Percentiles rank a stretch among this genome's conserved stretches.
phyloP scores from a whole-genome alignment of 108 stramenopile genomes.

The Chaetoceros tenuissimus region DNA sequence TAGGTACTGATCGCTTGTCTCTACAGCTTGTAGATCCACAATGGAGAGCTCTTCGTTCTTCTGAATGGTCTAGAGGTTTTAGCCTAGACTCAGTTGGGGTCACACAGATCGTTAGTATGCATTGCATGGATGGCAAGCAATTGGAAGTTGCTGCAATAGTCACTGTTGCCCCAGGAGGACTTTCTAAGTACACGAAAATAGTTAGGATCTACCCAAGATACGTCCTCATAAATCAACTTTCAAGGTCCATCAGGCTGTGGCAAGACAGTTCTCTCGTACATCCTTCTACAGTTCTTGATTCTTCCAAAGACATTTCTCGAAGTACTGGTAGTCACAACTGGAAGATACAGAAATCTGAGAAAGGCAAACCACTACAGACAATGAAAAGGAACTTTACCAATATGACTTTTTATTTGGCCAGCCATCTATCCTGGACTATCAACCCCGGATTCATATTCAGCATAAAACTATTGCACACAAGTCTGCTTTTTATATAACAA shows the following conservation, averaged over 20 bases:
- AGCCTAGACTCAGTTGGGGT: conserved; percentile 93
- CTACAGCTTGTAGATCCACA: conserved; percentile 63
- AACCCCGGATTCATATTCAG: conserved; percentile 13
- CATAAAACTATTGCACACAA: conserved; percentile 63
- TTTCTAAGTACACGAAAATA: conserved; percentile 89
- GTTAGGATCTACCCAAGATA: conserved; percentile 89
- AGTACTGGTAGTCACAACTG: no score
- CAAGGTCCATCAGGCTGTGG: conserved; percentile 68
- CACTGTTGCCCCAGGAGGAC: conserved; percentile 79
- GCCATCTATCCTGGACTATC: conserved; percentile 19
- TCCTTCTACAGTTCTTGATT: conserved; percentile 9
- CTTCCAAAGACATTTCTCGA: not conserved
- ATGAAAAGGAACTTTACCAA: conserved; percentile 33
- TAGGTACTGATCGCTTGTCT: conserved; percentile 62
- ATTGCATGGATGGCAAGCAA: conserved; percentile 65
- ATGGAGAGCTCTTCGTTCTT: conserved; percentile 38
- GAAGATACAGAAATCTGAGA: not conserved
- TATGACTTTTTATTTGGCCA: conserved; percentile 60
- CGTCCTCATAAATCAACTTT: conserved; percentile 75
- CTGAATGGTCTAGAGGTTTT: conserved; percentile 82
- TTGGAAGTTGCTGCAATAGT: conserved; percentile 83
- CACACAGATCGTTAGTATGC: conserved; percentile 86
- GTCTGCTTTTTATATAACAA: conserved; percentile 55
- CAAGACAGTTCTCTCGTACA: conserved; percentile 84
- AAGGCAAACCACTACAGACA: conserved; percentile 3